A percentile compares a stretch with the other conserved stretches of the same genome.
phyloP scores from a whole-genome alignment of 768 basidiomycete genomes.

The Rhizopogon vulgaris region DNA sequence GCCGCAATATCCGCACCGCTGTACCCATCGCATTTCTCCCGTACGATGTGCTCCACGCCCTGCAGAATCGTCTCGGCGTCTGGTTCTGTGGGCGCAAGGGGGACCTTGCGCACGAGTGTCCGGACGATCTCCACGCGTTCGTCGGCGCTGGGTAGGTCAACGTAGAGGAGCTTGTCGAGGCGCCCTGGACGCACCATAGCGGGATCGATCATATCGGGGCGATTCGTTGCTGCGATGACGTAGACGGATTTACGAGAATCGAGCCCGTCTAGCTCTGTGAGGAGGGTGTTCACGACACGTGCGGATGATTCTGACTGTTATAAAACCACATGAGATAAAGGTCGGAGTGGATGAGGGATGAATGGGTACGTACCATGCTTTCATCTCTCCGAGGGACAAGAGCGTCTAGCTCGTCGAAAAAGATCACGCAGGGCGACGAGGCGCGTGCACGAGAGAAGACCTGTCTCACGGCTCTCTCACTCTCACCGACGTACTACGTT shows the following conservation, averaged over 20 bases:
- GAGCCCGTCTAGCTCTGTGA: slow-evolving; percentile 91
- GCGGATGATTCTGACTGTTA: slow-evolving; percentile 86
- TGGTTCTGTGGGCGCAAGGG: slow-evolving; percentile 40
- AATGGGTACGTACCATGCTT: slow-evolving; percentile 52
- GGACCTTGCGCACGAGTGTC: slow-evolving; percentile 68
- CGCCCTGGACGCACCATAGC: slow-evolving; percentile 97
- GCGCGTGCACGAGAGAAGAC: slow-evolving; percentile 92
- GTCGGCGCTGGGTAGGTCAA: slow-evolving; percentile 68
- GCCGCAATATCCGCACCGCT: slow-evolving; percentile 90
- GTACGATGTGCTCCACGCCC: slow-evolving; percentile 42
- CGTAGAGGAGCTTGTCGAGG: slow-evolving; percentile 89
- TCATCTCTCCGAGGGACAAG: slow-evolving; percentile 89
- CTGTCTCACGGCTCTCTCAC: slow-evolving; percentile 90
- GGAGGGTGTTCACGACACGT: slow-evolving; percentile 84
- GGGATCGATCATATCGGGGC: slow-evolving; percentile 96
- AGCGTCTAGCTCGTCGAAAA: slow-evolving; percentile 93
- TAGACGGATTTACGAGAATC: slow-evolving; percentile 83
- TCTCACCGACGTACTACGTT: slow-evolving; percentile 90
- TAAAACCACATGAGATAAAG: background rate
- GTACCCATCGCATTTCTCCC: slow-evolving; percentile 73
- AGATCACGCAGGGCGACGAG: slow-evolving; percentile 90
- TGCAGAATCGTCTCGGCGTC: slow-evolving; percentile 11
- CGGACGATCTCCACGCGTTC: slow-evolving; percentile 84
- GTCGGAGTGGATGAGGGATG: background rate
- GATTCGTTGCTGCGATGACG: slow-evolving; percentile 91